Evolutionary conservation across 305 asterid species (phyloP).

Genomic region (Lippia alba): DNA sequence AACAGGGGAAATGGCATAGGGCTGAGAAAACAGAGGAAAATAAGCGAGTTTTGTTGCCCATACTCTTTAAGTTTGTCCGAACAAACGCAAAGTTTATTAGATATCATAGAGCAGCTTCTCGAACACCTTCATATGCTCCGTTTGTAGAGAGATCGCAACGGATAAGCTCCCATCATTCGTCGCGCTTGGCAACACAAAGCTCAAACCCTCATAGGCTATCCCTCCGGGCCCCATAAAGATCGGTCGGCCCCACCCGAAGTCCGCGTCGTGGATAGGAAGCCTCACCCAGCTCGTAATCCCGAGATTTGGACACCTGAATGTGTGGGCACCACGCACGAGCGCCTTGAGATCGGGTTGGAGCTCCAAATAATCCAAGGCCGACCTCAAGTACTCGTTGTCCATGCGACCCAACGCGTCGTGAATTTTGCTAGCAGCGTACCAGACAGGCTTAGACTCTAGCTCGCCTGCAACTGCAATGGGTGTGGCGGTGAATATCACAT

Average conservation of each 20-base stretch:
- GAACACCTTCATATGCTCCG: constrained; percentile 81
- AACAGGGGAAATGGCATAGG: background rate
- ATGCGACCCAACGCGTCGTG: constrained; percentile 72
- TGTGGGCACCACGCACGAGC: constrained; percentile 85
- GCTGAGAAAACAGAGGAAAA: background rate
- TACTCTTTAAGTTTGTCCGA: too few species aligned
- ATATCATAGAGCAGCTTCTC: constrained; percentile 72
- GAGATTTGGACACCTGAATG: constrained; percentile 85
- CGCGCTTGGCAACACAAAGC: constrained; percentile 81
- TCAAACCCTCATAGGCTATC: constrained; percentile 81
- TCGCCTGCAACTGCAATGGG: constrained; percentile 76
- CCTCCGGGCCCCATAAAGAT: constrained; percentile 96
- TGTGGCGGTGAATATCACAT: constrained; percentile 87
- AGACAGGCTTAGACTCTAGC: constrained; percentile 63
- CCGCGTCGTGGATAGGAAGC: constrained; percentile 87
- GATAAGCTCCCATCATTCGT: constrained; percentile 75
- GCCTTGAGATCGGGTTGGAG: constrained; percentile 87
- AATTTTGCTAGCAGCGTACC: constrained; percentile 79
- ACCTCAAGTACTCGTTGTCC: constrained; percentile 82
- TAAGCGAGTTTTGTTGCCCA: background rate
- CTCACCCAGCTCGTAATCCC: constrained; percentile 94
- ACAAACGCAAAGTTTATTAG: constrained; percentile 34
- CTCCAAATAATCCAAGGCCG: constrained; percentile 87
- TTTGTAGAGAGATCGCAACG: constrained; percentile 73
- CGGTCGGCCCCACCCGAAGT: constrained; percentile 91